Base-by-base conservation (phyloP, 2,329 filamentous ascomycete species). In the Coniella vitis region DNA sequence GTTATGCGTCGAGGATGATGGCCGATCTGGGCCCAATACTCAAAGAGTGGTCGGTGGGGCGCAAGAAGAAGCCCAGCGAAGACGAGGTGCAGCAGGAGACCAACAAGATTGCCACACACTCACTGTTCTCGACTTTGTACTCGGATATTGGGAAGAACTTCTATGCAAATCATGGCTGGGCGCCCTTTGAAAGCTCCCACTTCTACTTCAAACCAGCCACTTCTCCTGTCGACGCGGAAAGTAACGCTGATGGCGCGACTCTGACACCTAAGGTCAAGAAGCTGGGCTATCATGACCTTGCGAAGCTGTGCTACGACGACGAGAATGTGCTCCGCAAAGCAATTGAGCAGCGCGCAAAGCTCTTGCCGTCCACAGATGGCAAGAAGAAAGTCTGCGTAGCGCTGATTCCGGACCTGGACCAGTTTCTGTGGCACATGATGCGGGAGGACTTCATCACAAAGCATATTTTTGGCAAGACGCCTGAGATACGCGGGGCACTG, bases 101-200 rank as follows among this genome's bases (percentile, higher is more conserved):
- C 25, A 29, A 54, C 44, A 60, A 55, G 34, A 60, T 20, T 41
- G 59, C n/a, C 57, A 60, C 21, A 66, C 69, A 61, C 61, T 73
- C 63, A 54, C 65, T 79, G 13, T 93, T 91, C 65, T 90, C 87
- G 1, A 78, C 94, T 7, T 73, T 96, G 8, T 95, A 83, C 66
- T 95, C 89, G 8, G 88, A 94, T 59, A 90, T 94, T 55, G 88
- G 90, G 17, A 86, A 88, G 71, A 70, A 71, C 35, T 96, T 90
- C 66, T 96, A 96, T 67, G 78, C 84, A 3, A 74, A 72, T 29
- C 74, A 81, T 55, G 89, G 89, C 39, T 96, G 90, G 90, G 74
- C 80, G 42, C 75, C 82, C 0, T 90, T 85, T 58, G 73, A 78
- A 17, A 91, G 87, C 51, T 73, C 76, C 1, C 90, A 95, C 63